Conservation (phyloP, 495 filamentous ascomycete species). For the Hypoxylon subgilvum region DNA sequence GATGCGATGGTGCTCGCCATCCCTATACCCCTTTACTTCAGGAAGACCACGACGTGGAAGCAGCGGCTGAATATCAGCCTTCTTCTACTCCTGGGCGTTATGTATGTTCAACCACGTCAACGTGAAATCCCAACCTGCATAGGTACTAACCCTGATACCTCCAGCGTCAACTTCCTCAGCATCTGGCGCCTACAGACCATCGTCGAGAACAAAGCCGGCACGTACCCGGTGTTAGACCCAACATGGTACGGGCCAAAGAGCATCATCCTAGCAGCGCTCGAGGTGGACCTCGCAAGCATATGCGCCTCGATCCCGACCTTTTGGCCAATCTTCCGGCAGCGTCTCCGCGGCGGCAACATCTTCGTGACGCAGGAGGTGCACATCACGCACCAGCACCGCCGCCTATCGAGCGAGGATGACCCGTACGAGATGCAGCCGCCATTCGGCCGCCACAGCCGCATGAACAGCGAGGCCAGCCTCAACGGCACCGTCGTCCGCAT, state of each 20-base stretch:
- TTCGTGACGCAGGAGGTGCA: constrained; percentile 43
- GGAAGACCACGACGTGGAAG: constrained; percentile 28
- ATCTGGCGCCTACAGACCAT: constrained; percentile 38
- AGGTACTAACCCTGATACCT: background rate
- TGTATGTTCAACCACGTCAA: constrained; percentile 18
- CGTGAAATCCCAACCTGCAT: background rate
- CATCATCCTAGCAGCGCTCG: constrained; percentile 43
- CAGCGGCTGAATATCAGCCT: constrained; percentile 37
- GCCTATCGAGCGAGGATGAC: constrained; percentile 30
- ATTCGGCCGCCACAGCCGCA: constrained; percentile 1
- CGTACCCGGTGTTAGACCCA: constrained; percentile 38
- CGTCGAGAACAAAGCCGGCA: constrained; percentile 36
- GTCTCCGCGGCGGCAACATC: constrained; percentile 32
- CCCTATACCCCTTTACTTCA: constrained; percentile 39
- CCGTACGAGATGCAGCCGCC: constrained; percentile 22
- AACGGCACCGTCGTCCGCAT: background rate
- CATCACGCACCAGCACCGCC: constrained; percentile 40
- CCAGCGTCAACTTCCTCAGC: constrained; percentile 37
- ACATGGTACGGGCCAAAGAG: constrained; percentile 39
- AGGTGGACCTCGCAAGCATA: constrained; percentile 47
- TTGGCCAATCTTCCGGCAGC: constrained; percentile 37
- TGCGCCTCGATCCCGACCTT: constrained; percentile 46
- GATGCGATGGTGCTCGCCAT: constrained; percentile 40
- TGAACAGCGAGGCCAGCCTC: constrained; percentile 12
- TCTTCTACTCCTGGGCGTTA: constrained; percentile 34